Base-by-base conservation (phyloP, 345 rosid species). In the Moricandia arvensis region DNA sequence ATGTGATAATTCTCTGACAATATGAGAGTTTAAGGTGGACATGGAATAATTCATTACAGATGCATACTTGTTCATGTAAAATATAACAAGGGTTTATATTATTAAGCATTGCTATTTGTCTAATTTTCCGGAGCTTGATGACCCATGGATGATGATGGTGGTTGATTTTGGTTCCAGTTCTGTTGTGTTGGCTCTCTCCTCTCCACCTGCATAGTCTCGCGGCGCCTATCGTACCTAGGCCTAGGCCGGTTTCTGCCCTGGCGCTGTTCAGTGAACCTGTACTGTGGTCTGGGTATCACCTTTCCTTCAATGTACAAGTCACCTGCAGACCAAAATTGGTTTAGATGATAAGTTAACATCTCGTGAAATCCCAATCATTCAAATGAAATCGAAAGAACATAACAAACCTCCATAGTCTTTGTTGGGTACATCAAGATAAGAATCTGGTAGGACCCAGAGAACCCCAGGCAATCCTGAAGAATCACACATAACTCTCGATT, bases 381-480 rank as follows among this genome's bases (percentile, higher is more conserved):
- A 66, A 35, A 58, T 6, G 10, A 27, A 13, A 17, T 27, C 5
- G 24, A 10, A 17, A 5, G 21, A 45, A 12, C 12, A 54, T 49
- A 17, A 79, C 90, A 17, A 53, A 92, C 99, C 99, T 84, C 97
- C 99, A 76, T 95, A 95, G 73, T 95, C 99, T 78, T 90, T 95
- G 83, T 90, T 91, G 57, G 96, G 99, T 57, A 95, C 99, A 71
- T 92, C 99, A 24, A 90, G 91, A 75, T 89, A 92, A 2, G 99
- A 95, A 88, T 95, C 99, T 0, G 97, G 97, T 17, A 95, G 81
- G 34, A 95, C 97, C 99, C 97, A 95, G 15, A 92, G 93, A 59
- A 95, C 99, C 74, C 94, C 91, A 62, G 97, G 97, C 68, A 86
- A 73, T 12, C 80, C 97, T 92, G 79, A 69, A 65, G 57, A 75